Evolutionary conservation across 345 rosid species (phyloP).

Genomic region (Clarkia xantiana): DNA sequence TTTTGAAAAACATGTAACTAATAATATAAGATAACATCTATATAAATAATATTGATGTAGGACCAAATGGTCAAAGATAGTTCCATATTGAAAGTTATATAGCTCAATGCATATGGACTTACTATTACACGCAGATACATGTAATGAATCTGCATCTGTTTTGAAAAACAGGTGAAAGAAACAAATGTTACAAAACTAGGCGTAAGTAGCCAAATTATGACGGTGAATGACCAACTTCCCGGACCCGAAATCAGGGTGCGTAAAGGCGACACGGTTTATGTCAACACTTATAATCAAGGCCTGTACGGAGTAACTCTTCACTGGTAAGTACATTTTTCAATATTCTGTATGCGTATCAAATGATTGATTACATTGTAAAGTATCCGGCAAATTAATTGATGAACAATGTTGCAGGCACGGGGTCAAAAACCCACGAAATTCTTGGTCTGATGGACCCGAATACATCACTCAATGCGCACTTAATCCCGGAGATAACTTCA

Average conservation of each 20-base stretch:
- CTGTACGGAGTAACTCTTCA: slow-evolving; percentile 8
- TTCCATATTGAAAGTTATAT: too few species aligned
- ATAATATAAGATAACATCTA: too few species aligned
- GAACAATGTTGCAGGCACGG: slow-evolving; percentile 7
- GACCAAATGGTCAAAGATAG: too few species aligned
- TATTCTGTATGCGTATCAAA: too few species aligned
- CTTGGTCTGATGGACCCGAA: slow-evolving; percentile 19
- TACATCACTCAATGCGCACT: slow-evolving; percentile 16
- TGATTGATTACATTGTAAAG: too few species aligned
- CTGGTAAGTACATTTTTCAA: slow-evolving; percentile 7
- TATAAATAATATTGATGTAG: too few species aligned
- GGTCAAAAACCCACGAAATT: slow-evolving; percentile 10
- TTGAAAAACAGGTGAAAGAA: slow-evolving; percentile 3
- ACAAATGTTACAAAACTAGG: slow-evolving; percentile 9
- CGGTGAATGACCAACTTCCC: slow-evolving; percentile 11
- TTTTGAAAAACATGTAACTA: too few species aligned
- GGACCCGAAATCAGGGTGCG: slow-evolving; percentile 9
- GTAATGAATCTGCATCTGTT: not conserved
- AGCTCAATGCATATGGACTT: too few species aligned
- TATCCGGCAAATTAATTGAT: too few species aligned
- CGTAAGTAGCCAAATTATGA: slow-evolving; percentile 11
- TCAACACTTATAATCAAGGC: slow-evolving; percentile 9
- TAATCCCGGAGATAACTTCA: slow-evolving; percentile 8
- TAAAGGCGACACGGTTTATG: slow-evolving; percentile 9
- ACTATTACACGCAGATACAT: not conserved